Percentiles rank a stretch among this genome's conserved stretches.
Conservation (phyloP, 1,139 yeast species). For the Geotrichum aggregatum region DNA sequence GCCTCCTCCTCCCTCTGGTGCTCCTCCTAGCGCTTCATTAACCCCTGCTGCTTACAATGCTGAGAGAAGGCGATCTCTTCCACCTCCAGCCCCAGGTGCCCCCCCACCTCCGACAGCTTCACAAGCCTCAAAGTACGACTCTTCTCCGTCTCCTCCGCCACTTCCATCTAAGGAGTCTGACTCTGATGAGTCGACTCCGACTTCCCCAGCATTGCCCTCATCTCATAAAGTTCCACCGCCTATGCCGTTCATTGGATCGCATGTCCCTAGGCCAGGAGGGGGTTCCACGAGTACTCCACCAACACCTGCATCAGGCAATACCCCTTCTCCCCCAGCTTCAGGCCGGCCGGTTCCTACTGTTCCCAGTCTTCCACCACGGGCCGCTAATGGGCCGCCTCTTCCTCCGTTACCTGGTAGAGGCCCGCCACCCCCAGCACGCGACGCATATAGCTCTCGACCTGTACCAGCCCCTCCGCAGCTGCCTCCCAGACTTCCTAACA, state of each 20-base stretch:
- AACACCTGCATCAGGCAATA: too few relatives aligned
- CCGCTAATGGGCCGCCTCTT: conserved; percentile 9
- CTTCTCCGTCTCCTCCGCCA: conserved; percentile 25
- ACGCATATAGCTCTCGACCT: conserved; percentile 15
- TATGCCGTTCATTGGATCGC: conserved; percentile 35
- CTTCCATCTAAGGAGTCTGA: conserved; percentile 25
- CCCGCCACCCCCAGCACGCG: conserved; percentile 1
- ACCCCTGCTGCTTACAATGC: conserved; percentile 40
- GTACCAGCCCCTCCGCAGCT: conserved; percentile 19
- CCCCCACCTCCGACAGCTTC: conserved; percentile 25
- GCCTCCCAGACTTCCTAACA: conserved; percentile 18
- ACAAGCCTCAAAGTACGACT: conserved; percentile 2
- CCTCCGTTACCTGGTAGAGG: conserved; percentile 18
- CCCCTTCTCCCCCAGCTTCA: conserved; percentile 19
- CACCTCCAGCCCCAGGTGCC: conserved; percentile 29
- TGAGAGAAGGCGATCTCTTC: conserved; percentile 26
- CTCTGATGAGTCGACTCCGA: conserved; percentile 28
- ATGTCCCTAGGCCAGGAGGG: conserved; percentile 28
- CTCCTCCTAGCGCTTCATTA: conserved; percentile 25
- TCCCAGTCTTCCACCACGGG: conserved; percentile 15
- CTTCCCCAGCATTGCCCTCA: conserved; percentile 38
- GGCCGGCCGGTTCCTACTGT: conserved; percentile 17
- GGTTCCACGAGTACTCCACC: conserved; percentile 29
- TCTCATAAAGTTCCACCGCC: conserved; percentile 38
- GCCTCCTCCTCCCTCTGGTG: conserved; percentile 45